Evolutionary conservation across 2,329 filamentous ascomycete species (phyloP).

Genomic region (Claviceps spartinae): DNA sequence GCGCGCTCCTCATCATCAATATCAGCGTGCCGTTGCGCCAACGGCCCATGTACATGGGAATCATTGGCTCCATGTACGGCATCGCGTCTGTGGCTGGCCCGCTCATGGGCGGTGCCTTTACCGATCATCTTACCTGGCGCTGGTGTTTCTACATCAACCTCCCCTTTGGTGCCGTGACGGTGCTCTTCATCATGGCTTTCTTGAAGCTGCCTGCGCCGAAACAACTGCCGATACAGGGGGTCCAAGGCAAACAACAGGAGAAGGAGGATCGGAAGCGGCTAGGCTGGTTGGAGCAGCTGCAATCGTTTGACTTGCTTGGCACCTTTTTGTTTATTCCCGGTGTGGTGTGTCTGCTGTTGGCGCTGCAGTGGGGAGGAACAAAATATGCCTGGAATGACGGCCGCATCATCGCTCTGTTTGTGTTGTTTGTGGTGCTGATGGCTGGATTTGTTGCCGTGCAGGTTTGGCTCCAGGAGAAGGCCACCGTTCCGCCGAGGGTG

Average conservation of each 20-base stretch:
- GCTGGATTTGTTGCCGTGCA: constrained; percentile 21
- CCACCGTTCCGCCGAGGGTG: constrained; percentile 6
- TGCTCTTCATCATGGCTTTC: constrained; percentile 17
- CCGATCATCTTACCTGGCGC: constrained; percentile 22
- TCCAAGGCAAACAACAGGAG: constrained; percentile 5
- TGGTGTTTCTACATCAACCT: constrained; percentile 30
- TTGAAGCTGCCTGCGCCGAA: constrained; percentile 4
- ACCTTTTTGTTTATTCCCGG: constrained; percentile 20
- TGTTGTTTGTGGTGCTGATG: constrained; percentile 6
- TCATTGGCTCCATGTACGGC: constrained; percentile 28
- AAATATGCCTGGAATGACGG: constrained; percentile 16
- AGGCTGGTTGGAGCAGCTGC: constrained; percentile 7
- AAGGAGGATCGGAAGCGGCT: neutral
- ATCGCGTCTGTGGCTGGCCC: constrained; percentile 26
- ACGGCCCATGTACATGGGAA: constrained; percentile 24
- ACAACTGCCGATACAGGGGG: neutral
- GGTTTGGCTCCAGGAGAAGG: constrained; percentile 14
- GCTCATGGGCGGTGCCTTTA: constrained; percentile 22
- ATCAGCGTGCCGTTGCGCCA: constrained; percentile 21
- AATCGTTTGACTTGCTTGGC: constrained; percentile 13
- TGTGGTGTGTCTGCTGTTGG: constrained; percentile 33
- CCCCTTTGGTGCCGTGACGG: constrained; percentile 22
- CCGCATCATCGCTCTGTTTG: constrained; percentile 6
- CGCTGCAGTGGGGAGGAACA: constrained; percentile 35
- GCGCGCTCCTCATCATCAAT: constrained; percentile 28